Conservation (phyloP, 495 filamentous ascomycete species). For the Rhypophila decipiens region DNA sequence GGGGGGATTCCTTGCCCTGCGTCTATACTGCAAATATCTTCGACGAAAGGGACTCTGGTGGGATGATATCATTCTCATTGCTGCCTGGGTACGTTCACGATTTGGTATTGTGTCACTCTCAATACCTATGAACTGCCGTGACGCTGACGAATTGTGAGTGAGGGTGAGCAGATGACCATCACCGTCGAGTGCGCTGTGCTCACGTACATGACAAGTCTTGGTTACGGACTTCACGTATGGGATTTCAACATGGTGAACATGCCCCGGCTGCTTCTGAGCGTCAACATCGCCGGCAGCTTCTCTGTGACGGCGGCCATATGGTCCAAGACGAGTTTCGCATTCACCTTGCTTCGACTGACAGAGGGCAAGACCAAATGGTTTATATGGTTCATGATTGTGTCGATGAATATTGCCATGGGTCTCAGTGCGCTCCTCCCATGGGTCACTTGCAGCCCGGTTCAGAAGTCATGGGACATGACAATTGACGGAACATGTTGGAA, state of each 20-base stretch:
- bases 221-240: conserved; percentile 19
- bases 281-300: conserved; percentile 12
- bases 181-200: conserved; percentile 6
- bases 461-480: conserved; percentile 25
- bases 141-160: no score
- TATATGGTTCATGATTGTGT: conserved; percentile 25
- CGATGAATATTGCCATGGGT: conserved; percentile 31
- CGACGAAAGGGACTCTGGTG: conserved; percentile 22
- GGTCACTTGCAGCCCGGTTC: conserved; percentile 29
- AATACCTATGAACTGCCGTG: not conserved
- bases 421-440: conserved; percentile 36
- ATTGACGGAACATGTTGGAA: conserved; percentile 30
- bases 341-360: conserved; percentile 22
- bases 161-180: conserved; percentile 12
- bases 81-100: conserved; percentile 22
- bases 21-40: conserved; percentile 25
- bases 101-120: not conserved
- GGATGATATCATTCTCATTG: conserved; percentile 28
- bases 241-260: conserved; percentile 16
- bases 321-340: conserved; percentile 31
- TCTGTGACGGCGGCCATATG: conserved; percentile 14
- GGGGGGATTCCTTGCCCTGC: conserved; percentile 21
- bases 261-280: conserved; percentile 3
- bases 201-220: conserved; percentile 5
- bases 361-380: conserved; percentile 16